Evolutionary conservation across 768 basidiomycete species (phyloP).

Genomic region (Phallus indusiatus): DNA sequence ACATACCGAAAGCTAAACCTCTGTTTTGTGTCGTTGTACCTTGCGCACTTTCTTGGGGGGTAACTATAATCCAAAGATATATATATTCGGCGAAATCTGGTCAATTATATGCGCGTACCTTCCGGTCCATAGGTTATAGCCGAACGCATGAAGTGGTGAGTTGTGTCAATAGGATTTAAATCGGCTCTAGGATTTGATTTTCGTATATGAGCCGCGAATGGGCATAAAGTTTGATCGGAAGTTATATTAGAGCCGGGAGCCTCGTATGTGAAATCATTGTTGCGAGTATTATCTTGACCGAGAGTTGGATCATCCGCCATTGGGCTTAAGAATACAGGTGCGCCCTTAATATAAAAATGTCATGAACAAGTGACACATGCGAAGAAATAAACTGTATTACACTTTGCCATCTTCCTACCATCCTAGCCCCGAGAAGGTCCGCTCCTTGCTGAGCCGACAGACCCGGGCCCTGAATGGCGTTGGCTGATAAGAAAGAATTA

Average conservation of each 20-base stretch:
- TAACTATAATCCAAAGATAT: conserved; percentile 16
- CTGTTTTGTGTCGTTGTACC: conserved; percentile 35
- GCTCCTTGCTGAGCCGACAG: conserved; percentile 15
- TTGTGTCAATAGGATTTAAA: conserved; percentile 12
- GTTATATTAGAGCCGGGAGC: conserved; percentile 12
- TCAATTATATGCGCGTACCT: conserved; percentile 1
- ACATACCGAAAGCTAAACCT: conserved; percentile 35
- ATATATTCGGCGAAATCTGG: background rate
- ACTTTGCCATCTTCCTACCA: conserved; percentile 27
- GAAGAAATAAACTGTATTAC: conserved; percentile 8
- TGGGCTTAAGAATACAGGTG: conserved; percentile 22
- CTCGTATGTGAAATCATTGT: conserved; percentile 22
- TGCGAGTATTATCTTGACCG: conserved; percentile 17
- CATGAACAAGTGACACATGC: background rate
- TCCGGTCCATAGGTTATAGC: conserved; percentile 47
- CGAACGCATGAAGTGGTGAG: conserved; percentile 35
- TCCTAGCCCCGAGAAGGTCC: conserved; percentile 25
- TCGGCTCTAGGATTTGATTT: conserved; percentile 22
- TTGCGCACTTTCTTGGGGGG: conserved; percentile 24
- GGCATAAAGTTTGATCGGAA: conserved; percentile 19
- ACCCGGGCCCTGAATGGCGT: conserved; percentile 15
- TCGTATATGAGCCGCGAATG: conserved; percentile 22
- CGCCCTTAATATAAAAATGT: conserved; percentile 13
- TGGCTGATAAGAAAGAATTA: conserved; percentile 18
- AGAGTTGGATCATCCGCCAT: conserved; percentile 18